A percentile compares a stretch with the other conserved stretches of the same genome.
These are phyloP conservation scores for Coemansia sp. DNA, from an alignment of 192 early-diverging fungal species.

Conservation along the genomic window DNA sequence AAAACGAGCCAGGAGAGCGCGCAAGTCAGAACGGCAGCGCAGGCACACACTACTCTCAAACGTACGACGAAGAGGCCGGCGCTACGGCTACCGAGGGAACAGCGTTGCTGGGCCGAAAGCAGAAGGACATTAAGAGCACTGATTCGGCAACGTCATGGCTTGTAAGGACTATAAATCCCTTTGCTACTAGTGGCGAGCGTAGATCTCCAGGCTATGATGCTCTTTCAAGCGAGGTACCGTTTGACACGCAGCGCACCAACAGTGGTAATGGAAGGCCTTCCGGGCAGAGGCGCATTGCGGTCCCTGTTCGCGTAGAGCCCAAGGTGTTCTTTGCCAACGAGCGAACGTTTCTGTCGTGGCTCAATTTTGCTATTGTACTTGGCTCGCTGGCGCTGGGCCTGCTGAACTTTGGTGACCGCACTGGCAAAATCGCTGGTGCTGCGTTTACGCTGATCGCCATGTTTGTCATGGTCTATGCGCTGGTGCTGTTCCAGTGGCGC, in stretches of 20 bases:
- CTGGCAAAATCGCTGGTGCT: conserved; percentile 68
- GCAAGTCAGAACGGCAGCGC: conserved; percentile 41
- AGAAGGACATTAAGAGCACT: not conserved
- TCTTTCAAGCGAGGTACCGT: conserved; percentile 16
- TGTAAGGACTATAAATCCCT: conserved; percentile 34
- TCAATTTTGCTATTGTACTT: conserved; percentile 79
- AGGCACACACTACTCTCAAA: conserved; percentile 28
- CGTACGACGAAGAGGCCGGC: conserved; percentile 13
- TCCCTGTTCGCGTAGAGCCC: conserved; percentile 79
- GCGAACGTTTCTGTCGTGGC: conserved; percentile 89
- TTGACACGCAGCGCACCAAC: conserved; percentile 21
- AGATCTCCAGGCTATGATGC: conserved; percentile 9
- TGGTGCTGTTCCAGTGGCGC: conserved; percentile 76
- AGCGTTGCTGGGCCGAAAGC: conserved; percentile 24
- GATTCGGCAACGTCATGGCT: conserved; percentile 25
- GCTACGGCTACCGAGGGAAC: conserved; percentile 26
- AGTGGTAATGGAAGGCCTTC: conserved; percentile 9
- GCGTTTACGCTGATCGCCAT: conserved; percentile 75
- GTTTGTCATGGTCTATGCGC: conserved; percentile 78
- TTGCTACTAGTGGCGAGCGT: conserved; percentile 3
- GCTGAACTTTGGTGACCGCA: conserved; percentile 81
- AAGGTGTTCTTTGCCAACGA: conserved; percentile 97
- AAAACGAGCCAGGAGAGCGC: conserved; percentile 39
- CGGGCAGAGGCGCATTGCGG: conserved; percentile 62
- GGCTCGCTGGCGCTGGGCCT: conserved; percentile 77